phyloP scores from a whole-genome alignment of 2,329 filamentous ascomycete genomes.

The Cladobotryum protrusum region DNA sequence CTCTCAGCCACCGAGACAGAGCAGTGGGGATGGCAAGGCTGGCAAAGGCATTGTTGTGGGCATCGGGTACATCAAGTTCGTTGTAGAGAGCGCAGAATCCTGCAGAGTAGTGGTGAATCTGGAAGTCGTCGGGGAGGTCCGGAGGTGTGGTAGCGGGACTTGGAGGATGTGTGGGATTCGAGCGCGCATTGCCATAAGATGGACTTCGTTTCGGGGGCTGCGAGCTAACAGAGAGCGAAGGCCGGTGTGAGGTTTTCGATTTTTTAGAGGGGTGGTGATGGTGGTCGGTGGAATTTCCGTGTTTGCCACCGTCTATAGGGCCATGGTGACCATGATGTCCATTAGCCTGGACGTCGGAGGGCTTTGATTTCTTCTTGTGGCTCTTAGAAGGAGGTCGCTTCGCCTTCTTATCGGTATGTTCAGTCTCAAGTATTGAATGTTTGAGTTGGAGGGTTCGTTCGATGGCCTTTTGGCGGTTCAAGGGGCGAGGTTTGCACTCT shows the following conservation, averaged over 20 bases:
- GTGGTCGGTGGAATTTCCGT: slow-evolving; percentile 36
- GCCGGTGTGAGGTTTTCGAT: slow-evolving; percentile 72
- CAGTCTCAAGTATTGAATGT: slow-evolving; percentile 34
- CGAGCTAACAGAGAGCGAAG: slow-evolving; percentile 70
- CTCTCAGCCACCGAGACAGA: slow-evolving; percentile 71
- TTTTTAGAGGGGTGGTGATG: slow-evolving; percentile 63
- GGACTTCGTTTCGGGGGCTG: slow-evolving; percentile 59
- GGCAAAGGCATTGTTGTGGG: slow-evolving; percentile 70
- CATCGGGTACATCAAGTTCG: slow-evolving; percentile 50
- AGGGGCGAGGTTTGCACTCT: slow-evolving; percentile 72
- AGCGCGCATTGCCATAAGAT: slow-evolving; percentile 56
- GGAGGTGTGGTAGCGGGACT: slow-evolving; percentile 75
- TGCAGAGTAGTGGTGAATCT: slow-evolving; percentile 63
- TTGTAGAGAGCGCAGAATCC: slow-evolving; percentile 73
- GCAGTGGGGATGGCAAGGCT: slow-evolving; percentile 69
- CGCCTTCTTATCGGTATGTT: slow-evolving; percentile 59
- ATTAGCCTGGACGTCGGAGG: slow-evolving; percentile 60
- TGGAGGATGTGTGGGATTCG: slow-evolving; percentile 52
- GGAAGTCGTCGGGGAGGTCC: slow-evolving; percentile 55
- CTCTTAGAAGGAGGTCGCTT: slow-evolving; percentile 72
- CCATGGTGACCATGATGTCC: slow-evolving; percentile 54
- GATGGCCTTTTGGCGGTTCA: slow-evolving; percentile 69
- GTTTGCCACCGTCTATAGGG: slow-evolving; percentile 50
- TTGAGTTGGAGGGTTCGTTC: slow-evolving; percentile 61
- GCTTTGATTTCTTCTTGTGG: slow-evolving; percentile 84